Evolutionary conservation across 495 filamentous ascomycete species (phyloP).

Genomic region (Filosporella fistucella): DNA sequence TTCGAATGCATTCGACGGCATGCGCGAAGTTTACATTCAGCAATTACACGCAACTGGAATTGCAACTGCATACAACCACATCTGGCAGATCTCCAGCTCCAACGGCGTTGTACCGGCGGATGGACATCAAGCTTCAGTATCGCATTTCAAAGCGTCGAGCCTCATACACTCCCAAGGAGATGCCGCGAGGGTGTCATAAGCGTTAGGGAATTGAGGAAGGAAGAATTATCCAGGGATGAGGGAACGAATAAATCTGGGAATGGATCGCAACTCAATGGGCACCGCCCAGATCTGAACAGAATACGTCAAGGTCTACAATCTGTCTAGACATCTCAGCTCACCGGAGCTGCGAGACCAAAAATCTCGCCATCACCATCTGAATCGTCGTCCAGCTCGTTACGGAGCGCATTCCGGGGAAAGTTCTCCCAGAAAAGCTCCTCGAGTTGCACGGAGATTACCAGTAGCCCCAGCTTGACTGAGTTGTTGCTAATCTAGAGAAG

Average conservation of each 20-base stretch:
- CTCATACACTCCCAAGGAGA: not conserved
- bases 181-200: slow-evolving; percentile 4
- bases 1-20: slow-evolving; percentile 14
- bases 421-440: not conserved
- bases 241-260: not conserved
- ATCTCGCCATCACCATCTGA: slow-evolving; percentile 3
- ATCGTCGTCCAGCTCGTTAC: not conserved
- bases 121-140: slow-evolving; percentile 7
- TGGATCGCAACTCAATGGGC: too few relatives aligned
- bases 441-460: not conserved
- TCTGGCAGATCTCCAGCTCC: slow-evolving; percentile 6
- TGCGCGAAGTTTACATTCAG: slow-evolving; percentile 16
- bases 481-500: slow-evolving; percentile 14
- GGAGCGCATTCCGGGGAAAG: not conserved
- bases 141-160: slow-evolving; percentile 4
- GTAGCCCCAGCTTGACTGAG: not conserved
- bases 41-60: slow-evolving; percentile 17
- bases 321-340: slow-evolving; percentile 6
- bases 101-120: slow-evolving; percentile 1
- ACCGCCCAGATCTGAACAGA: too few relatives aligned
- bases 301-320: too few relatives aligned
- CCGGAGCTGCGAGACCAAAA: not conserved
- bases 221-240: not conserved
- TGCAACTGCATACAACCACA: slow-evolving; percentile 14
- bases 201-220: not conserved